phyloP scores from a whole-genome alignment of 139 green algal genomes.

The Ostreobium quekettii region DNA sequence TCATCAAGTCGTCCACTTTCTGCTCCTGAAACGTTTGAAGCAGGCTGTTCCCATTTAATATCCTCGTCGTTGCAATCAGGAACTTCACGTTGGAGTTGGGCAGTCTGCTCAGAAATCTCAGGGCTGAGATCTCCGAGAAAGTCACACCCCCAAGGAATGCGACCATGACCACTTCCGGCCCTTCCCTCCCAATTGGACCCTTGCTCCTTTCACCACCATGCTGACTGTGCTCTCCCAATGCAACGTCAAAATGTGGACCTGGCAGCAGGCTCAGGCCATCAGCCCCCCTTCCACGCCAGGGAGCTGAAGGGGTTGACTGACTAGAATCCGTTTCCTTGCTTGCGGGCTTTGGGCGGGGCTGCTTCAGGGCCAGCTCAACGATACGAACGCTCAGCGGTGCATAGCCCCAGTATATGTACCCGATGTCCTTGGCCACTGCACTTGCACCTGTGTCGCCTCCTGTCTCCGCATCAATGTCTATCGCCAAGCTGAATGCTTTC shows the following conservation, averaged over 20 bases:
- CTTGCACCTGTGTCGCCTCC: conserved; percentile 18
- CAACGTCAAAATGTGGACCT: conserved; percentile 62
- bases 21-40: conserved; percentile 42
- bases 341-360: conserved; percentile 1
- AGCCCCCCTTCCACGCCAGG: conserved; percentile 27
- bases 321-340: no score
- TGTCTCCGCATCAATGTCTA: conserved; percentile 4
- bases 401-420: conserved; percentile 62
- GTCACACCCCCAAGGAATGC: conserved; percentile 83
- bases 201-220: not conserved
- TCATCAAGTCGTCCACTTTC: not conserved
- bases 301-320: no score
- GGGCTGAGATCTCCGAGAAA: conserved; percentile 75
- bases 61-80: conserved; percentile 67
- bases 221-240: not conserved
- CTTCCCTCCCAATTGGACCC: conserved; percentile 14
- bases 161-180: conserved; percentile 54
- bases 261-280: conserved; percentile 56
- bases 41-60: conserved; percentile 67
- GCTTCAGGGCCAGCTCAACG: conserved; percentile 59
- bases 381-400: conserved; percentile 76
- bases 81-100: conserved; percentile 52
- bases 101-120: conserved; percentile 60
- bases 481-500: conserved; percentile 1
- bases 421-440: conserved; percentile 40